Evolutionary conservation across 2,329 filamentous ascomycete genomes (phyloP), one percentile per base, ranked within the genome.

Genomic region (Colletotrichum sp.): DNA sequence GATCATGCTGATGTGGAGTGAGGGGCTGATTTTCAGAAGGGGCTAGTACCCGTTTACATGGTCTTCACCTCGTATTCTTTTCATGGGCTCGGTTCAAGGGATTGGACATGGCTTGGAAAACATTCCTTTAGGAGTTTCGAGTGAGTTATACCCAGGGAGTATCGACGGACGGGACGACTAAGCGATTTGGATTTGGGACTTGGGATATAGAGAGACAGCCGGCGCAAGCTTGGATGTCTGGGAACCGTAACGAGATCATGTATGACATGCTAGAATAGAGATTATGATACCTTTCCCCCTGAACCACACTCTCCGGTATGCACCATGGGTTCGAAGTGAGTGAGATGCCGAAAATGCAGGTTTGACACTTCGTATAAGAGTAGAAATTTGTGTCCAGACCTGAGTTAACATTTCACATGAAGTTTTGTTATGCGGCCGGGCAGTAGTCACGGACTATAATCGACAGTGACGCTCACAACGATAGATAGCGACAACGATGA

Each of bases 61-160:
- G 44, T 52, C 44, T 52, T 52, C 44, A 13, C n/a, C n/a, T 52
- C n/a, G n/a, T 21, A 6, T 52, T 21, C 2, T 21, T 21, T 8
- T 8, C 4, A 1, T 52, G n/a, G 44, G 0, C 0, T 21, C 3
- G 6, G 44, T 52, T 21, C n/a, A 52, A 52, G 4, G n/a, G 44
- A 3, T 12, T 13, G 39, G 26, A 30, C 5, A 34, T 24, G n/a
- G 3, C 30, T 32, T 21, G 16, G 21, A 34, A 55, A 67, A 67
- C 39, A 24, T n/a, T 18, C 26, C 30, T 32, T 26, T 39, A 36
- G 65, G 65, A 57, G 44, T 68, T 68, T 64, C 24, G 26, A 59
- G 21, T 34, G 64, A 68, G 36, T 32, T 72, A 72, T 72, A 72
- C 71, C 71, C 71, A 55, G 52, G 36, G 36, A 44, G 8, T 49